phyloP scores from a whole-genome alignment of 441 rosid genomes.

The Francoa sonchifolia region DNA sequence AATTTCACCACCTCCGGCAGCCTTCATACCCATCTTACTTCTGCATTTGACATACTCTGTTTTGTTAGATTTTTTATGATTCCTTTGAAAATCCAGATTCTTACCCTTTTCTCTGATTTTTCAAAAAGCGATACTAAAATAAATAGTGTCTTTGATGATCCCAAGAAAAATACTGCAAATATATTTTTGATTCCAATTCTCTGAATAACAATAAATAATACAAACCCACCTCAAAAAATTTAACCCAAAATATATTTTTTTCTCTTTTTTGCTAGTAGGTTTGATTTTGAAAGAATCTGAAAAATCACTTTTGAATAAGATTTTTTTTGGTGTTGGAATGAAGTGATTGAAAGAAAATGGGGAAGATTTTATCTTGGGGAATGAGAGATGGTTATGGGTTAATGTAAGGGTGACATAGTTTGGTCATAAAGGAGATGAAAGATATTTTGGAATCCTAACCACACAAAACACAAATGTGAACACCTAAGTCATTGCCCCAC shows the following conservation, averaged over 20 bases:
- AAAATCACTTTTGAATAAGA: too few species aligned
- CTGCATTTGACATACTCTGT: slow-evolving; percentile 16
- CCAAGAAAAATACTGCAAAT: too few species aligned
- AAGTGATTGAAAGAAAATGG: not conserved
- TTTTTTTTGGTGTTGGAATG: not conserved
- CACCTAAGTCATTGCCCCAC: too few species aligned
- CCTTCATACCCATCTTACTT: slow-evolving; percentile 26
- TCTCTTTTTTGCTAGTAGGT: too few species aligned
- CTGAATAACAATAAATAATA: too few species aligned
- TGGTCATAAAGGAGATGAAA: slow-evolving; percentile 15
- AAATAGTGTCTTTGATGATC: not conserved
- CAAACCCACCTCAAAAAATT: too few species aligned
- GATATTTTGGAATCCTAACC: slow-evolving; percentile 18
- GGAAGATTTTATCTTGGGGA: slow-evolving; percentile 5
- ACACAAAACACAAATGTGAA: slow-evolving; percentile 8
- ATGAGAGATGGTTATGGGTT: slow-evolving; percentile 17
- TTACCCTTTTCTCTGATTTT: slow-evolving; percentile 8
- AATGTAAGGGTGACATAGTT: slow-evolving; percentile 21
- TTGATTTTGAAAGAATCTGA: not conserved
- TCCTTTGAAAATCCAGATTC: slow-evolving; percentile 34
- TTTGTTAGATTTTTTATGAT: too few species aligned
- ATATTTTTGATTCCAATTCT: too few species aligned
- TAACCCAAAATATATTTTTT: too few species aligned
- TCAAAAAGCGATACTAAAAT: not conserved
- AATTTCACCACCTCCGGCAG: slow-evolving; percentile 38